A percentile compares a stretch with the other conserved stretches of the same genome.
phyloP scores from a whole-genome alignment of 352 stramenopile genomes.

The Globisporangium emineosum region DNA sequence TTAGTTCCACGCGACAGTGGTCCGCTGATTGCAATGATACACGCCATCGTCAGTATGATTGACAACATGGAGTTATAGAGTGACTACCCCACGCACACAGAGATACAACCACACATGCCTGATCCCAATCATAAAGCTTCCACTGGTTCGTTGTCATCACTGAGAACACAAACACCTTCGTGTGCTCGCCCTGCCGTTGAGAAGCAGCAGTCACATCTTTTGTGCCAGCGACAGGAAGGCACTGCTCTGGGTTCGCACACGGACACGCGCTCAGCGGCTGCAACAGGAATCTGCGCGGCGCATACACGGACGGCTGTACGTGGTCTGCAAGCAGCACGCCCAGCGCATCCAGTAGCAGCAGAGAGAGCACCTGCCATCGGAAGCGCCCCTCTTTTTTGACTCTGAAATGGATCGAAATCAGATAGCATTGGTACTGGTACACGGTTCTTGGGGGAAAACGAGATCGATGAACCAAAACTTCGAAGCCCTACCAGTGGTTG shows the following conservation, averaged over 20 bases:
- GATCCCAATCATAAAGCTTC: conserved; percentile 79
- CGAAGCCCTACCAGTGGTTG: no score
- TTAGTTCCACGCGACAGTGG: conserved; percentile 81
- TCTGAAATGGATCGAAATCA: not conserved
- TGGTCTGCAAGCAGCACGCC: not conserved
- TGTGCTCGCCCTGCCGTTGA: not conserved
- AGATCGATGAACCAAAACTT: no score
- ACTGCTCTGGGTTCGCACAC: conserved; percentile 40
- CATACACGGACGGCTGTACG: conserved; percentile 17
- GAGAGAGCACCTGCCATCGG: conserved; percentile 7
- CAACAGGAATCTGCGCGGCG: conserved; percentile 12
- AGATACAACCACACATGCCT: conserved; percentile 19
- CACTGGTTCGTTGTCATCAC: conserved; percentile 54
- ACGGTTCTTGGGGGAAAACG: no score
- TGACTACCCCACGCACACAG: not conserved
- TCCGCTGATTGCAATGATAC: conserved; percentile 32
- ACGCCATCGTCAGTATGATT: not conserved
- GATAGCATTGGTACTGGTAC: no score
- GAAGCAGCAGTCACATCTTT: not conserved
- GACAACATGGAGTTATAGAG: not conserved
- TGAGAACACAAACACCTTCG: conserved; percentile 80
- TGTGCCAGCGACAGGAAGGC: conserved; percentile 41
- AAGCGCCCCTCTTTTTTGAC: not conserved
- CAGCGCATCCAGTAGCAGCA: conserved; percentile 4
- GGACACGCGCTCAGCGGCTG: conserved; percentile 41